Evolutionary conservation across 148 eudicot species (phyloP).

Genomic region (Amaranthus hypochondriacus): DNA sequence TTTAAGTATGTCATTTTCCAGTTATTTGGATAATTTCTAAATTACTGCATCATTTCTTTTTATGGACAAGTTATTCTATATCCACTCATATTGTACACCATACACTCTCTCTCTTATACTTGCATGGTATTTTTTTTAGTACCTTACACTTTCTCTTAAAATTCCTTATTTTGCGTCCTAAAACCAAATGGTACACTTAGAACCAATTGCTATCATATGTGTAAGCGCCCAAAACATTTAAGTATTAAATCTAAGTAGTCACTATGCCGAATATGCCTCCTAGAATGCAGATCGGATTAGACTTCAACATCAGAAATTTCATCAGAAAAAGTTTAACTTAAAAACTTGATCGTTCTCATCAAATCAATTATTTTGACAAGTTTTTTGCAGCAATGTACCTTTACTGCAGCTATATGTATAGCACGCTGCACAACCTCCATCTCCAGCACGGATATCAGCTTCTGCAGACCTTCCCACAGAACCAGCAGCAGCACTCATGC

Average conservation of each 20-base stretch:
- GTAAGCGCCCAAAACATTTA: not conserved
- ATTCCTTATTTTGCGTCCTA: too few species aligned
- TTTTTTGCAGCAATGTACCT: constrained; percentile 36
- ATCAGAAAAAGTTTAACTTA: not conserved
- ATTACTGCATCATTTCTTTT: too few species aligned
- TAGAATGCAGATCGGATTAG: not conserved
- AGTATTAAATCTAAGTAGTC: not conserved
- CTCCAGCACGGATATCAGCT: constrained; percentile 80
- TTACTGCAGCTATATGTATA: constrained; percentile 90
- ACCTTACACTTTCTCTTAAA: too few species aligned
- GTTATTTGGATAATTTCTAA: too few species aligned
- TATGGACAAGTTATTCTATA: too few species aligned
- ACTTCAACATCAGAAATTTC: too few species aligned
- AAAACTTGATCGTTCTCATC: too few species aligned
- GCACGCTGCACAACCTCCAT: constrained; percentile 71
- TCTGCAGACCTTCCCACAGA: constrained; percentile 69
- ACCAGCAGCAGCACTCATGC: constrained; percentile 86
- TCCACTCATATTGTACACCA: too few species aligned
- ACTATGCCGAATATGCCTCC: not conserved
- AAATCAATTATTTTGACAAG: not conserved
- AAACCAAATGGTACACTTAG: too few species aligned
- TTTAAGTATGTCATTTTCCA: too few species aligned
- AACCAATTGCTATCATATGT: not conserved
- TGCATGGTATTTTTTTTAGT: too few species aligned
- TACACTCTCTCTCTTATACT: too few species aligned